Evolutionary conservation across 495 filamentous ascomycete genomes (phyloP).

Genomic region (Aspergillus bertholletiae): DNA sequence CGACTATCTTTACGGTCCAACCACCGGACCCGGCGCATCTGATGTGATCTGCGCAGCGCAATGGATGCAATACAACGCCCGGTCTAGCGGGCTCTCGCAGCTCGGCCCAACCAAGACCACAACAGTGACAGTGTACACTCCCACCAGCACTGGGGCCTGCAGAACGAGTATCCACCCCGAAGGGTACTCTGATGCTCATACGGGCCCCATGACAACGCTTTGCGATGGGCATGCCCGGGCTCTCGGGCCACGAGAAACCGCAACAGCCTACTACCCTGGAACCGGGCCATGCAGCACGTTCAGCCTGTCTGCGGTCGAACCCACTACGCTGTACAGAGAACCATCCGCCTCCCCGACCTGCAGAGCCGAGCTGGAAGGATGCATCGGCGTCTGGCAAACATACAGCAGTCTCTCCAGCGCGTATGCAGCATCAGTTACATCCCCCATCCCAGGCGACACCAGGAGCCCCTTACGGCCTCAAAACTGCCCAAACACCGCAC

Average conservation of each 20-base stretch:
- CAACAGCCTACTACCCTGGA: conserved; percentile 17
- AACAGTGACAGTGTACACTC: conserved; percentile 5
- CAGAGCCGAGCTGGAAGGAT: conserved; percentile 13
- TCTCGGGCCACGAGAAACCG: conserved; percentile 17
- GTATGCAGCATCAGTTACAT: conserved; percentile 7
- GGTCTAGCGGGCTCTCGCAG: conserved; percentile 8
- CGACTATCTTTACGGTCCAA: conserved; percentile 26
- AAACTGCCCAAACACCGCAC: conserved; percentile 11
- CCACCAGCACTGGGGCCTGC: conserved; percentile 20
- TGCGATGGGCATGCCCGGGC: conserved; percentile 21
- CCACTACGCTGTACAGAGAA: conserved; percentile 11
- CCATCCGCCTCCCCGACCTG: conserved; percentile 11
- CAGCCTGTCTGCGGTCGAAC: conserved; percentile 1
- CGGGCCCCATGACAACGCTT: conserved; percentile 22
- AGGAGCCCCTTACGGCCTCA: conserved; percentile 17
- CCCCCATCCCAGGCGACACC: conserved; percentile 16
- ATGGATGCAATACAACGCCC: conserved; percentile 19
- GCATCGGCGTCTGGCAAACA: conserved; percentile 23
- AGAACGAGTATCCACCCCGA: conserved; percentile 3
- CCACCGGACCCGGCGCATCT: conserved; percentile 18
- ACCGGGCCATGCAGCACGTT: conserved; percentile 17
- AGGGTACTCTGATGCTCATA: conserved; percentile 12
- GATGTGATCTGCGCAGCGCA: conserved; percentile 22
- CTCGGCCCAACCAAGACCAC: conserved; percentile 16
- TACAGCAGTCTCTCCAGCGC: conserved; percentile 13